These are phyloP conservation scores for Spathaspora sp. DNA, from an alignment of 1,139 yeast genomes.

Conservation along the genomic window DNA sequence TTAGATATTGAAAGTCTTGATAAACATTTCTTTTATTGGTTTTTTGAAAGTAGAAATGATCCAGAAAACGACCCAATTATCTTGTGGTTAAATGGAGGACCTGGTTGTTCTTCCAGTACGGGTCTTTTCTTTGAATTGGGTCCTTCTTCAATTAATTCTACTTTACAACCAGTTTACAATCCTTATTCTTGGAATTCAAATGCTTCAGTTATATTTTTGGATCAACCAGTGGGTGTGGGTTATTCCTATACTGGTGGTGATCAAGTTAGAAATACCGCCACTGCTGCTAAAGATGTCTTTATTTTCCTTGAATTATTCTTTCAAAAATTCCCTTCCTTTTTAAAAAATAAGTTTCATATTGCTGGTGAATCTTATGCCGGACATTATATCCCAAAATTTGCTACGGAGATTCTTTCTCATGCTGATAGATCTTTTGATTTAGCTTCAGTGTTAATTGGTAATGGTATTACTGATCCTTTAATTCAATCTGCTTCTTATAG, in stretches of 20 bases:
- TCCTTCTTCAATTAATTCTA: conserved; percentile 68
- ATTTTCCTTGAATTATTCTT: conserved; percentile 76
- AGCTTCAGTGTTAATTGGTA: conserved; percentile 74
- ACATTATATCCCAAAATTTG: conserved; percentile 80
- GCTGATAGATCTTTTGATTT: conserved; percentile 68
- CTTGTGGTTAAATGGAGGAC: conserved; percentile 90
- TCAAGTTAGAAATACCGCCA: conserved; percentile 57
- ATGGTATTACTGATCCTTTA: conserved; percentile 78
- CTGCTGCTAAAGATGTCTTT: conserved; percentile 80
- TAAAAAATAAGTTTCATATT: conserved; percentile 65
- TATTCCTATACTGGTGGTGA: conserved; percentile 66
- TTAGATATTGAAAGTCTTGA: conserved; percentile 54
- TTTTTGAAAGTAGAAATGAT: conserved; percentile 87
- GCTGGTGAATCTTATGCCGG: conserved; percentile 92
- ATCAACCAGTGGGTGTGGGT: conserved; percentile 93
- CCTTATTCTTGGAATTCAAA: conserved; percentile 86
- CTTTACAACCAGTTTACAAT: conserved; percentile 70
- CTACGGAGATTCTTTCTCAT: conserved; percentile 65
- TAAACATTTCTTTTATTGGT: conserved; percentile 85
- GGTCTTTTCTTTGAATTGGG: conserved; percentile 94
- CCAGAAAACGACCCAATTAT: conserved; percentile 83
- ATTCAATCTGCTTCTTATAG: conserved; percentile 67
- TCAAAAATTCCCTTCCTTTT: conserved; percentile 67
- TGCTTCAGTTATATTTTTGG: conserved; percentile 88
- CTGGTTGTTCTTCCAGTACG: conserved; percentile 87